Evolutionary conservation across 73 alveolate genomes (phyloP), one percentile per base, ranked within the genome.

Genomic region (Uronychia binucleata): DNA sequence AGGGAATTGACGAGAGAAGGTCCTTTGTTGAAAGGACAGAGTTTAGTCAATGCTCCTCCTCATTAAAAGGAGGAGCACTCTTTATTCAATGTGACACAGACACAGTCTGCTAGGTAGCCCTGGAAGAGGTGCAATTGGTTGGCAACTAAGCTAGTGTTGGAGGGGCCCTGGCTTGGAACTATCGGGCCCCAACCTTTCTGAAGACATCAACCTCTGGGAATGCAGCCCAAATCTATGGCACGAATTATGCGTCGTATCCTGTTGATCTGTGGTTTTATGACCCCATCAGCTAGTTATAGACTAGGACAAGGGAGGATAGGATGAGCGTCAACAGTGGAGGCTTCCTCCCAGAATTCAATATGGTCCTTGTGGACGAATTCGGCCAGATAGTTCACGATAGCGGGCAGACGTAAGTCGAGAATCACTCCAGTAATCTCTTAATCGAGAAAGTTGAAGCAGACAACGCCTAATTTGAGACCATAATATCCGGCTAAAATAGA

Each of bases 331-430:
- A 27, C 5, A 11, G 25, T 5, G 91, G 91, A 1, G 91, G 91
- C 31, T 30, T 35, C 1, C 28, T 85, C 46, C 91, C 91, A 1
- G 33, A 85, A 26, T 34, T 77, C 25, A 29, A 28, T 77, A 67
- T 85, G 26, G 91, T 86, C 14, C 80, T 34, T 77, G 91, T 77
- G 33, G 91, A 85, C 58, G 57, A 85, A 34, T 85, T 74, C 77
- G 86, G 86, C 1, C 58, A 76, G 31, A 58, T 85, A 5, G 91
- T 85, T 28, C 81, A 79, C 13, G 81, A 77, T 29, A 59, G 30
- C 30, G 34, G 14, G 25, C 14, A 58, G 14, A 75, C 67, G n/a
- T n/a, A n/a, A n/a, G n/a, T n/a, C n/a, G n/a, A n/a, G n/a, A n/a
- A n/a, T n/a, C n/a, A n/a, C n/a, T n/a, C n/a, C n/a, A n/a, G n/a